Base-by-base conservation (phyloP, 2,329 filamentous ascomycete genomes). In the Aspergillus ruber region DNA sequence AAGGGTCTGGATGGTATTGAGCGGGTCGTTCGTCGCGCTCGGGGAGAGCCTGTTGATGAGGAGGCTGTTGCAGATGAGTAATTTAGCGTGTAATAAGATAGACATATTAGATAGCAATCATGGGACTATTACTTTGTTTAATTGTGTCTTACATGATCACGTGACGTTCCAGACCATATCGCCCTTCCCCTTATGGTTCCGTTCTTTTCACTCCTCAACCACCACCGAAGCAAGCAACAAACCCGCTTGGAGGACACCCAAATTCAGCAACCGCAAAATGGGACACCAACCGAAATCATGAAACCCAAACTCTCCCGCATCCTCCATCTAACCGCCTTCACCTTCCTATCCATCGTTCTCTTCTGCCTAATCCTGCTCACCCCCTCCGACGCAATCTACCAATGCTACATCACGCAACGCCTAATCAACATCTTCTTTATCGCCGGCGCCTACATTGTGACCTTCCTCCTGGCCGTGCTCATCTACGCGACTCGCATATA, bases 401-500 rank as follows among this genome's bases (percentile, higher is more conserved):
- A 93, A 66, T 86, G 88, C 44, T 79, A 86, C 48, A 67, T 72
- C 29, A 83, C 81, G 48, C 54, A 72, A 44, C 84, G 89, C 57
- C 74, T 82, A 44, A 87, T 87, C 67, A 93, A 95, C 67, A 81
- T 94, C 60, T 86, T 93, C 71, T 84, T 93, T 62, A 81, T 96
- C 56, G 80, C 81, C 46, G 83, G 86, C 50, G 79, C 80, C 59
- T 94, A 94, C 64, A 70, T 90, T 48, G 72, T 89, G 42, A 89
- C 88, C 12, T 74, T 85, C 41, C 52, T 87, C 41, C 71, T 90
- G 45, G 80, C 88, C 39, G 68, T 81, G 40, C 82, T 95, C 58
- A 81, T 96, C 59, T 96, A 95, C 66, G 79, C 84, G 47, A 81
- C 83, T 45, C 79, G 93, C n/a, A 79, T 96, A 17, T 96, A 91